Conservation (phyloP, 768 basidiomycete genomes). For the Tulasnella sp. region DNA sequence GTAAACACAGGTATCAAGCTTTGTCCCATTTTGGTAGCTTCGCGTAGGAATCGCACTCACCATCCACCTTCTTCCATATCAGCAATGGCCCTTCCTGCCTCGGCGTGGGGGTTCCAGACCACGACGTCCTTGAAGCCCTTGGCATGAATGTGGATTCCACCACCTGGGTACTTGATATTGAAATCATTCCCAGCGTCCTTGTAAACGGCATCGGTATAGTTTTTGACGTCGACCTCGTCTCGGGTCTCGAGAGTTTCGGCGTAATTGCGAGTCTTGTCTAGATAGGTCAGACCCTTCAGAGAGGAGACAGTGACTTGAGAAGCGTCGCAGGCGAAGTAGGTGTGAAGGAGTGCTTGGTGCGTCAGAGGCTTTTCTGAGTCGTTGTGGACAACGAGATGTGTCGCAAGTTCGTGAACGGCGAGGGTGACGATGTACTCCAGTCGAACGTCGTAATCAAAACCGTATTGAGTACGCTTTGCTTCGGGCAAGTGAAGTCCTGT, state of each 20-base stretch:
- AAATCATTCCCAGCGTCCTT: slow-evolving; percentile 50
- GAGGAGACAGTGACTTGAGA: slow-evolving; percentile 53
- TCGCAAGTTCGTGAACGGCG: slow-evolving; percentile 60
- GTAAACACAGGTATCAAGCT: not conserved
- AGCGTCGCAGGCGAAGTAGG: slow-evolving; percentile 54
- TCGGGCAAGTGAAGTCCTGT: not conserved
- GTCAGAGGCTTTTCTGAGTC: slow-evolving; percentile 50
- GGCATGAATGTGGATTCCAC: slow-evolving; percentile 44
- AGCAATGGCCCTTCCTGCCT: slow-evolving; percentile 58
- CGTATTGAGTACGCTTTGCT: slow-evolving; percentile 48
- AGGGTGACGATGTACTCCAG: slow-evolving; percentile 80
- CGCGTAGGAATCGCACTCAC: slow-evolving; percentile 36
- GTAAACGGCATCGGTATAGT: slow-evolving; percentile 69
- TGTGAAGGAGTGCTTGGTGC: slow-evolving; percentile 93
- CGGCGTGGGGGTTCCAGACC: slow-evolving; percentile 87
- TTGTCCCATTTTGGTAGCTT: not conserved
- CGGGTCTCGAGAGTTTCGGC: slow-evolving; percentile 51
- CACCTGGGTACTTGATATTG: slow-evolving; percentile 49
- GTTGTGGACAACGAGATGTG: slow-evolving; percentile 76
- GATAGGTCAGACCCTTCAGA: slow-evolving; percentile 56
- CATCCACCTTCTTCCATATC: slow-evolving; percentile 91
- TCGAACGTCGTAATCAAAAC: slow-evolving; percentile 58
- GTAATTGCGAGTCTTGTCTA: slow-evolving; percentile 56
- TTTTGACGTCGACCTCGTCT: slow-evolving; percentile 55
- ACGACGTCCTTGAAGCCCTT: slow-evolving; percentile 68